These are phyloP conservation scores for Lipomyces sp. DNA, from an alignment of 805 yeast species.

Conservation along the genomic window DNA sequence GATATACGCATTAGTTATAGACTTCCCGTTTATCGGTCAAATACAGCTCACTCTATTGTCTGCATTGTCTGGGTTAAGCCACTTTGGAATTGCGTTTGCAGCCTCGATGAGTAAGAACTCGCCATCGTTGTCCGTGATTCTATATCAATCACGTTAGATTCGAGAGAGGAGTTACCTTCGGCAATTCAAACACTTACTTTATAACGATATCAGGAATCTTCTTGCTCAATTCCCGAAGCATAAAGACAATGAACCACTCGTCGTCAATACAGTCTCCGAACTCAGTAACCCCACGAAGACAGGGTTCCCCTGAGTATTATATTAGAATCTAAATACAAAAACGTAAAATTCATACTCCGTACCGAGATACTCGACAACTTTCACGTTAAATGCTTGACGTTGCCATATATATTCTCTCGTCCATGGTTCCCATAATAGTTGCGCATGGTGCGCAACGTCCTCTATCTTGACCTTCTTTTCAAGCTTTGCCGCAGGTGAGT, in stretches of 20 bases:
- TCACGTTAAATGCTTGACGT: slow-evolving; percentile 37
- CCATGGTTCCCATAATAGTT: slow-evolving; percentile 21
- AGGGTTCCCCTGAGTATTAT: slow-evolving; percentile 25
- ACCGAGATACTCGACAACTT: slow-evolving; percentile 19
- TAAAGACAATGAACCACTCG: slow-evolving; percentile 43
- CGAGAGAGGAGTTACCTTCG: not conserved
- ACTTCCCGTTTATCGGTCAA: slow-evolving; percentile 41
- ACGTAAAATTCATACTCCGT: not conserved
- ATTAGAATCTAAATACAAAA: not conserved
- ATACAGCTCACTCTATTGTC: slow-evolving; percentile 53
- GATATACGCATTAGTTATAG: slow-evolving; percentile 49
- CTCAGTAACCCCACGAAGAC: slow-evolving; percentile 40
- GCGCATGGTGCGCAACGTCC: slow-evolving; percentile 6
- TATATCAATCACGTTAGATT: not conserved
- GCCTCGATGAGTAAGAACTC: slow-evolving; percentile 61
- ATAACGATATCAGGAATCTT: slow-evolving; percentile 28
- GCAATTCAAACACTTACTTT: slow-evolving; percentile 23
- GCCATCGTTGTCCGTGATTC: slow-evolving; percentile 56
- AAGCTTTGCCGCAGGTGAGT: not conserved
- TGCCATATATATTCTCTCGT: slow-evolving; percentile 40
- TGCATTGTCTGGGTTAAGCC: slow-evolving; percentile 55
- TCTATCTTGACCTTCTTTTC: slow-evolving; percentile 1
- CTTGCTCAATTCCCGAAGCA: slow-evolving; percentile 38
- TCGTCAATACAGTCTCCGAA: slow-evolving; percentile 45
- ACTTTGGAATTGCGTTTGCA: slow-evolving; percentile 53